Conservation (phyloP, 2,329 filamentous ascomycete species). For the Microdochium nivale region DNA sequence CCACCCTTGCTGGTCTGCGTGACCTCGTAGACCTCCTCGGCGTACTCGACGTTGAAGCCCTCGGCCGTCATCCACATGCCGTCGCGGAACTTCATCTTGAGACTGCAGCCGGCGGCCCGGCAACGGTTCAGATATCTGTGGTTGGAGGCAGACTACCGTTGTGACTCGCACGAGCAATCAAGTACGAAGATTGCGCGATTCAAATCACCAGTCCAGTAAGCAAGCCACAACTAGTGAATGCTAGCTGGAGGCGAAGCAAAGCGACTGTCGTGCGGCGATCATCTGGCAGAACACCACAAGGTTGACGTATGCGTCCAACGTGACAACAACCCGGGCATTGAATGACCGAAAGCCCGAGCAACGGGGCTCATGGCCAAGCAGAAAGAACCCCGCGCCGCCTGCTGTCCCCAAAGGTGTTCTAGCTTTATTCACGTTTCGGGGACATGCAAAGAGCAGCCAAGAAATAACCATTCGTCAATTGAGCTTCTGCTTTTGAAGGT, state of each 20-base stretch:
- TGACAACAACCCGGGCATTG: not conserved
- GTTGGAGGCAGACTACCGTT: too few species aligned
- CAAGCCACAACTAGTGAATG: too few species aligned
- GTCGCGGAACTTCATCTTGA: slow-evolving; percentile 52
- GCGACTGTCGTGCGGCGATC: too few species aligned
- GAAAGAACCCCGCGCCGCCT: not conserved
- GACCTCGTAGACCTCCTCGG: slow-evolving; percentile 52
- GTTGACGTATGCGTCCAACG: not conserved
- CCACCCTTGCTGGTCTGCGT: slow-evolving; percentile 37
- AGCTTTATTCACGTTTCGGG: too few species aligned
- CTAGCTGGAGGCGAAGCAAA: too few species aligned
- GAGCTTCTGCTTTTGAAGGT: too few species aligned
- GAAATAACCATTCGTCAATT: not conserved
- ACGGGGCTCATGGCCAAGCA: not conserved
- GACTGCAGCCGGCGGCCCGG: not conserved
- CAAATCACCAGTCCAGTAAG: too few species aligned
- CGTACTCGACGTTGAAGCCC: slow-evolving; percentile 53
- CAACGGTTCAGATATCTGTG: too few species aligned
- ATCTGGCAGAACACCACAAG: not conserved
- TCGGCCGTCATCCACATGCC: slow-evolving; percentile 60
- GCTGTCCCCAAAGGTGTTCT: not conserved
- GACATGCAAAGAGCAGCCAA: not conserved
- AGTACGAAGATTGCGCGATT: too few species aligned
- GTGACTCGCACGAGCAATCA: too few species aligned
- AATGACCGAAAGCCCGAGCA: not conserved